Base-by-base conservation (phyloP, 2,329 filamentous ascomycete species). In the Ophiosphaerella narmari region DNA sequence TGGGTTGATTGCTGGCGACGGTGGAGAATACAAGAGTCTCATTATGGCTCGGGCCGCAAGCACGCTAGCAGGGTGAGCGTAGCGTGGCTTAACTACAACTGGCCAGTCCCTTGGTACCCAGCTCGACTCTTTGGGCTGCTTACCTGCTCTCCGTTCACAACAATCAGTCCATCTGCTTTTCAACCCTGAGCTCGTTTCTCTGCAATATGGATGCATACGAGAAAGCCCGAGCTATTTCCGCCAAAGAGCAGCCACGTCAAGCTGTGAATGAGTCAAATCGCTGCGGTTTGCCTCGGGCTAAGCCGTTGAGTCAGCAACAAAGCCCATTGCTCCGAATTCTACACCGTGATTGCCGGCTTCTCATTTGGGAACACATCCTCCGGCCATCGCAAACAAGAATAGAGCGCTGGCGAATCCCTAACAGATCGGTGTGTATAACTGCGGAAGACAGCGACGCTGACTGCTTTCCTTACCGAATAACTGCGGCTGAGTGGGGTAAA, bases 401-500 rank as follows among this genome's bases (percentile, higher is more conserved):
- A 40, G 44, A 52, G 44, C 49, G 49, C 36, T 52, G 49, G 45
- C 44, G 44, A 37, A 23, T 35, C 14, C 23, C 33, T 24, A 13
- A 41, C 26, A 32, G 43, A n/a, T n/a, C 13, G 16, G 9, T 2
- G n/a, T 48, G 8, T 16, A 8, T 44, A 12, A 26, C 32, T 35
- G 18, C 33, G 32, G 43, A 39, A 39, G 34, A 36, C n/a, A 39
- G 12, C 33, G 44, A 48, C 40, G 49, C 44, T n/a, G 44, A 52
- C 40, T 52, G 49, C 45, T 48, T 52, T 37, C 49, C 49, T 45
- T 48, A 52, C 35, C 49, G 49, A 32, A 31, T 52, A 16, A 44
- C 34, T 18, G 43, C 49, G 24, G 33, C 49, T 37, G 39, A 32
- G 36, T 12, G 33, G 11, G 40, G 40, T 34, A 48, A 48, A 37